These are phyloP conservation scores for Hemisphaericaspora xylofermentans DNA, from an alignment of 1,139 yeast genomes.

Conservation along the genomic window DNA sequence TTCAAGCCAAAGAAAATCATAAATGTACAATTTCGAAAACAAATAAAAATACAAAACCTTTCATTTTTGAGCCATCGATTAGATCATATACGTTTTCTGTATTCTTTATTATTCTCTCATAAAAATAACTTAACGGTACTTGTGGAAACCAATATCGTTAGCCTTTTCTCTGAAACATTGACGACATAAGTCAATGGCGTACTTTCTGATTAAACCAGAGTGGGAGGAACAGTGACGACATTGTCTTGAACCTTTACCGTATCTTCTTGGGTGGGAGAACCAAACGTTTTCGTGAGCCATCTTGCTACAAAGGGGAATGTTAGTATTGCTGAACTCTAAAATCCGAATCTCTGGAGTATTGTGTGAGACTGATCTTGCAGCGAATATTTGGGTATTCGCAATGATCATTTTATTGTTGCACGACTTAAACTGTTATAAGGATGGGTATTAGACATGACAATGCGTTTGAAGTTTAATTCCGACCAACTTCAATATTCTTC, in stretches of 20 bases:
- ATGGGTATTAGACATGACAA: too few relatives aligned
- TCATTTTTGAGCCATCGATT: too few relatives aligned
- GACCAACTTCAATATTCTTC: too few relatives aligned
- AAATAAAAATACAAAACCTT: not conserved
- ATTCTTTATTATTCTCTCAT: not conserved
- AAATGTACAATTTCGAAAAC: not conserved
- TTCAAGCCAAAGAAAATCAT: not conserved
- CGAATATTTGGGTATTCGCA: not conserved
- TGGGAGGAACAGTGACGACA: constrained; percentile 99
- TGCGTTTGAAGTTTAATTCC: too few relatives aligned
- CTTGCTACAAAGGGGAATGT: constrained; percentile 38
- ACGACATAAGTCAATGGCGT: constrained; percentile 99
- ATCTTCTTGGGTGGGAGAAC: constrained; percentile 99
- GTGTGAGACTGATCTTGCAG: too few relatives aligned
- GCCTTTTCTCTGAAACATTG: constrained; percentile 99
- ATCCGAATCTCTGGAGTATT: not conserved
- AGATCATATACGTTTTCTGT: not conserved
- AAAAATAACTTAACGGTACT: constrained; percentile 74
- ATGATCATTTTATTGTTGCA: too few relatives aligned
- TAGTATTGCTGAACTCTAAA: constrained; percentile 19
- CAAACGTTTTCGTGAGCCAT: constrained; percentile 99
- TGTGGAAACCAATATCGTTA: constrained; percentile 97
- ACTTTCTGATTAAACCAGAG: constrained; percentile 99
- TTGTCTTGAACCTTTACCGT: constrained; percentile 99
- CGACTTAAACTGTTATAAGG: too few relatives aligned